Evolutionary conservation across 192 early-diverging fungal species (phyloP).

Genomic region (Coemansia brasiliensis): DNA sequence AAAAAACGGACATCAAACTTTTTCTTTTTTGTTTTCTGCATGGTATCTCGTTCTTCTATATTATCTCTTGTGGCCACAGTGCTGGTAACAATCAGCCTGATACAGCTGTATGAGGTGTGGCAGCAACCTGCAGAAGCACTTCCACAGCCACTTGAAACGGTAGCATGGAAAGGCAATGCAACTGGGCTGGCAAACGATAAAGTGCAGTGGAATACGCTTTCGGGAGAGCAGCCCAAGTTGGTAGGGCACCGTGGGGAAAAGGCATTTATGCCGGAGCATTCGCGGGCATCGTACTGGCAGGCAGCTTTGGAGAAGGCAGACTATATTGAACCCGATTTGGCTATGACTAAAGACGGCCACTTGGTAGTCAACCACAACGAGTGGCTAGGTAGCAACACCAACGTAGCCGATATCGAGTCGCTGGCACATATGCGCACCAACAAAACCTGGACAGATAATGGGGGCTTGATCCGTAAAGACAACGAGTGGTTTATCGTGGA

Average conservation of each 20-base stretch:
- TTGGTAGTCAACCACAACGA: constrained; percentile 57
- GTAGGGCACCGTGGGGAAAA: constrained; percentile 56
- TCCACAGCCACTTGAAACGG: background rate
- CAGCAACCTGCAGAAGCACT: too few species aligned
- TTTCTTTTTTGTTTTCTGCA: too few species aligned
- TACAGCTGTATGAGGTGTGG: too few species aligned
- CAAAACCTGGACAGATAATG: constrained; percentile 34
- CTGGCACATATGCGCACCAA: constrained; percentile 29
- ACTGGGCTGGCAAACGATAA: background rate
- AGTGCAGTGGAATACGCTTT: constrained; percentile 33
- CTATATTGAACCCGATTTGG: constrained; percentile 52
- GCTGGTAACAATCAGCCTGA: too few species aligned
- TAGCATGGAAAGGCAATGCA: background rate
- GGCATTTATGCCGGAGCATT: constrained; percentile 54
- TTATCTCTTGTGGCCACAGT: too few species aligned
- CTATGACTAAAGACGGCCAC: constrained; percentile 47
- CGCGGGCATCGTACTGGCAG: constrained; percentile 51
- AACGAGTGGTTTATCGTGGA: constrained; percentile 54
- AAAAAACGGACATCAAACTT: too few species aligned
- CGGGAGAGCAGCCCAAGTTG: constrained; percentile 24
- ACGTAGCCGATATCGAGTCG: constrained; percentile 22
- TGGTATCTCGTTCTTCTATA: too few species aligned
- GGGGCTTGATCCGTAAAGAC: background rate
- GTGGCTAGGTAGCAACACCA: constrained; percentile 43
- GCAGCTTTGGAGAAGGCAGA: constrained; percentile 50